These are phyloP conservation scores for Fusarium sp. DNA, from an alignment of 2,329 filamentous ascomycete species.

Conservation along the genomic window DNA sequence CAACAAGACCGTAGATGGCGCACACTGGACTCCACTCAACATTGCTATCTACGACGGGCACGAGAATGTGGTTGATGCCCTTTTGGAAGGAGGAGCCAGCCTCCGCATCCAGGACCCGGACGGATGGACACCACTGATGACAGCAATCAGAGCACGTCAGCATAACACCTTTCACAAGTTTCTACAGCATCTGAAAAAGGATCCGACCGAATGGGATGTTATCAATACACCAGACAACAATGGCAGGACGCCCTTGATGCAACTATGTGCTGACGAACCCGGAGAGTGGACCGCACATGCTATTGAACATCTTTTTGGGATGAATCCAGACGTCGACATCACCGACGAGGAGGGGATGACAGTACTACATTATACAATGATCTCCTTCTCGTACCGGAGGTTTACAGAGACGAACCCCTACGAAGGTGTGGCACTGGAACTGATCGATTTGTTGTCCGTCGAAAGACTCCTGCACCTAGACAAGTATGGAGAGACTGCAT, in stretches of 20 bases:
- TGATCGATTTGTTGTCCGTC: background rate
- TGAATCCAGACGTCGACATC: background rate
- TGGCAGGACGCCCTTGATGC: background rate
- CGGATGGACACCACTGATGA: background rate
- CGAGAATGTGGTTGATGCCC: background rate
- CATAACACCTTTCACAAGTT: background rate
- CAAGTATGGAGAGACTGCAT: background rate
- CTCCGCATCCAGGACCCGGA: background rate
- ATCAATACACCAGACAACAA: background rate
- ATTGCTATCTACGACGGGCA: background rate
- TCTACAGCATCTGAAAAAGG: accelerated
- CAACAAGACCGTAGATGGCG: accelerated
- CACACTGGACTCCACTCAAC: background rate
- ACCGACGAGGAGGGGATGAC: background rate
- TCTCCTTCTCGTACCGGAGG: background rate
- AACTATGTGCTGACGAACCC: background rate
- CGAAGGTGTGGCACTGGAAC: background rate
- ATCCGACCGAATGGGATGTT: background rate
- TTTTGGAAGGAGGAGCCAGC: background rate
- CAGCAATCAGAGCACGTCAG: accelerated
- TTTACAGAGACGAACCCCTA: accelerated
- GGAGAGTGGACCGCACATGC: accelerated
- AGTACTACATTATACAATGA: background rate
- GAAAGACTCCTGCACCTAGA: background rate
- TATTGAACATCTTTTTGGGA: background rate